Evolutionary conservation across 192 early-diverging fungal species (phyloP).

Genomic region (Backusella macrospora): DNA sequence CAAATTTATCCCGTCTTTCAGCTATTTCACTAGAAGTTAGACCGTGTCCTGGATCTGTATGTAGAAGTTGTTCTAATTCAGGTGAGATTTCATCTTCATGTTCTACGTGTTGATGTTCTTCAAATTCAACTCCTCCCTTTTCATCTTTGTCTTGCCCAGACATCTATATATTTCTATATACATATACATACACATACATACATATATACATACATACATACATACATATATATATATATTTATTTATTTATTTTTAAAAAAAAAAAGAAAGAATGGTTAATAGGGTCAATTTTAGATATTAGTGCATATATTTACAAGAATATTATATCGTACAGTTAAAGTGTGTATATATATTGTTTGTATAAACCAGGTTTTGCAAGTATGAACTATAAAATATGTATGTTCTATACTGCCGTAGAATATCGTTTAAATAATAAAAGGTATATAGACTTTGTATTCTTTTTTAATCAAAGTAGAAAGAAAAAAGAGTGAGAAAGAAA

Average conservation of each 20-base stretch:
- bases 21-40: constrained; percentile 74
- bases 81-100: constrained; percentile 78
- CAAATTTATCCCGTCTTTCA: constrained; percentile 76
- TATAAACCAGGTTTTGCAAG: background rate
- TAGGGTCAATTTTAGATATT: no score
- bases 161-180: background rate
- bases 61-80: constrained; percentile 80
- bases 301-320: background rate
- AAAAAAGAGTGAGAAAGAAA: constrained; percentile 9
- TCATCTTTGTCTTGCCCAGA: constrained; percentile 29
- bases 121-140: constrained; percentile 61
- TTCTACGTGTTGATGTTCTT: constrained; percentile 76
- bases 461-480: background rate
- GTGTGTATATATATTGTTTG: background rate
- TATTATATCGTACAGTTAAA: background rate
- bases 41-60: constrained; percentile 76
- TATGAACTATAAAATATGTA: background rate
- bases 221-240: no score
- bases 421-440: background rate
- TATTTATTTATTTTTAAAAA: no score
- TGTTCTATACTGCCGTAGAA: background rate
- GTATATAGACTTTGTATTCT: background rate
- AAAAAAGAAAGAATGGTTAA: no score
- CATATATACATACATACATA: no score
- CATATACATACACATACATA: no score